Base-by-base conservation (phyloP, 805 yeast species). In the Zygotorulaspora chibaensis region DNA sequence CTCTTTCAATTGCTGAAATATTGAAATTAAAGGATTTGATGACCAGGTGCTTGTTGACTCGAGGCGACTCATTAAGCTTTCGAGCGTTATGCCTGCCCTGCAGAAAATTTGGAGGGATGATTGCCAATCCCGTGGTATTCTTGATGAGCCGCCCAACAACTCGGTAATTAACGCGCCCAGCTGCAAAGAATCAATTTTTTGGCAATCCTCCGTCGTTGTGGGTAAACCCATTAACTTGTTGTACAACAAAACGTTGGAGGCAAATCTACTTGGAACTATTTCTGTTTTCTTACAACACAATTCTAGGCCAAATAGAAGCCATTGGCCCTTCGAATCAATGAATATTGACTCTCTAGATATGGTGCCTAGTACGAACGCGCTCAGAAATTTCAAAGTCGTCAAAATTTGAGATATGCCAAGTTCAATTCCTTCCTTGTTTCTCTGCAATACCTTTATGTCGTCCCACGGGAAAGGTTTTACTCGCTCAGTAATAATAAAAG, bases 221-320 rank as follows among this genome's bases (percentile, higher is more conserved):
- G 25, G 40, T 15, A 42, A 51, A 13, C 54, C 53, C 27, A 46
- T 40, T 3, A 46, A 31, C 6, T 35, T 39, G 39, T 46, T 43
- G 29, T 55, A 57, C 7, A 16, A 10, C 9, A 44, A 40, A 8
- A 49, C 17, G 25, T 42, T 43, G 16, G 42, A 46, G 8, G 43
- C 27, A 33, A 53, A 57, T 10, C 31, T 18, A 16, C 46, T 42
- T 11, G 46, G 36, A 33, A 30, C 38, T 2, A 54, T 10, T 3
- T 68, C 58, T 0, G 76, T 73, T 62, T 35, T 39, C n/a, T 66
- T 42, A 61, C 43, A 29, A 34, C 65, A 62, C 29, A 62, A 45
- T 63, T 90, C 97, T 56, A 89, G 80, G 1, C 96, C 96, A 47
- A 85, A 84, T 23, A 90, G 61, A 48, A 80, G 83, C 91, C 96